Conservation (phyloP, 805 yeast genomes). For the Torulaspora delbrueckii region DNA sequence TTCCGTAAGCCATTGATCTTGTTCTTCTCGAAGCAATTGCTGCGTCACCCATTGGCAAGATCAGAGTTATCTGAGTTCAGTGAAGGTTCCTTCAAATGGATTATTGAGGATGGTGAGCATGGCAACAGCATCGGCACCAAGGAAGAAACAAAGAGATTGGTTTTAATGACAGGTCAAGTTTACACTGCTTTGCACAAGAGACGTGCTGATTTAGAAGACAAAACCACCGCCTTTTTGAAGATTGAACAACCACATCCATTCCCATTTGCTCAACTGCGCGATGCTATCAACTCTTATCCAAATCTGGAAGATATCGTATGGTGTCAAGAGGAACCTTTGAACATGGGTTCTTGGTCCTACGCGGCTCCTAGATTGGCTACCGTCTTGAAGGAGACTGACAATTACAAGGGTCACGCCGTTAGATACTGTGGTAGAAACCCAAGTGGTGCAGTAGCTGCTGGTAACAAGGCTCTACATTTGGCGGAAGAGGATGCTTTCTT, state of each 20-base stretch:
- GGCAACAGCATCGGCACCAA: conserved; percentile 71
- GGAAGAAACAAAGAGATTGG: conserved; percentile 82
- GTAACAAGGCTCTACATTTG: conserved; percentile 80
- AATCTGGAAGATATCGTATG: conserved; percentile 83
- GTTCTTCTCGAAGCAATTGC: conserved; percentile 86
- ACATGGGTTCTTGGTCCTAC: conserved; percentile 86
- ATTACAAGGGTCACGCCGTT: conserved; percentile 50
- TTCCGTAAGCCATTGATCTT: conserved; percentile 87
- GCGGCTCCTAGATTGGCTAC: conserved; percentile 81
- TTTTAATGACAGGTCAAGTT: conserved; percentile 89
- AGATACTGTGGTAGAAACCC: conserved; percentile 98
- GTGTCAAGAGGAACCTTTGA: conserved; percentile 99
- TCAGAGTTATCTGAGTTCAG: conserved; percentile 79
- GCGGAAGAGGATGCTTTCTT: conserved; percentile 88
- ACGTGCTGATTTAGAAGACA: conserved; percentile 72
- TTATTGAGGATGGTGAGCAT: conserved; percentile 85
- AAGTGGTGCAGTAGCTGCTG: conserved; percentile 97
- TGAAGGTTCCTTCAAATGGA: conserved; percentile 91
- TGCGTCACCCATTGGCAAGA: conserved; percentile 97
- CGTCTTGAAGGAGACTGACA: conserved; percentile 67
- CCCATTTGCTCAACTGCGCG: conserved; percentile 94
- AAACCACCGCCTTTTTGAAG: conserved; percentile 80
- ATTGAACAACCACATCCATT: conserved; percentile 97
- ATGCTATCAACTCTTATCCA: conserved; percentile 73
- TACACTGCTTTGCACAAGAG: conserved; percentile 86